These are phyloP conservation scores for Spraguea lophii DNA, from an alignment of 371 early-diverging fungal genomes.

Conservation along the genomic window DNA sequence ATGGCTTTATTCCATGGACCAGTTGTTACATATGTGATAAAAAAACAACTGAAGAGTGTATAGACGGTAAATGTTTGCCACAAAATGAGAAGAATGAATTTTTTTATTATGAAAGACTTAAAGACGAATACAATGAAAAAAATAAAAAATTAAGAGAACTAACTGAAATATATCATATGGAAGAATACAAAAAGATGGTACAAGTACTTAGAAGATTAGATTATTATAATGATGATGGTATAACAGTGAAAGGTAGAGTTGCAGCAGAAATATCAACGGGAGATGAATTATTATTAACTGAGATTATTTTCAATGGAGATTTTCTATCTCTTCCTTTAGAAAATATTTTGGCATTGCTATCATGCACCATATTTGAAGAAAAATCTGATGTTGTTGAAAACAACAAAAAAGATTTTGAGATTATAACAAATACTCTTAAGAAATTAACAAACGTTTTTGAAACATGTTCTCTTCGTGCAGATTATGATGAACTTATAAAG, in stretches of 20 bases:
- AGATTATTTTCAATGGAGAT: slow-evolving; percentile 89
- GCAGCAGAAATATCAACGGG: slow-evolving; percentile 94
- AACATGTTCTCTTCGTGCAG: slow-evolving; percentile 59
- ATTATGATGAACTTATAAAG: slow-evolving; percentile 50
- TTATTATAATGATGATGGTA: slow-evolving; percentile 33
- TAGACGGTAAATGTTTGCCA: not conserved
- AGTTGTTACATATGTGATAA: not conserved
- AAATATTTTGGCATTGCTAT: slow-evolving; percentile 67
- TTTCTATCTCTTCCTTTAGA: slow-evolving; percentile 73
- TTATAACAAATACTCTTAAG: slow-evolving; percentile 64
- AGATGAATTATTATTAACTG: slow-evolving; percentile 84
- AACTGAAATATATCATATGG: slow-evolving; percentile 41
- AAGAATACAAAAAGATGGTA: slow-evolving; percentile 45
- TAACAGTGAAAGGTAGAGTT: slow-evolving; percentile 79
- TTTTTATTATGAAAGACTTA: not conserved
- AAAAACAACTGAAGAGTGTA: not conserved
- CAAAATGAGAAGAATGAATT: not conserved
- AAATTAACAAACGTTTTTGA: slow-evolving; percentile 62
- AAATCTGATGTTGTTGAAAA: slow-evolving; percentile 55
- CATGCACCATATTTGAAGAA: slow-evolving; percentile 79
- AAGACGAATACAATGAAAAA: not conserved
- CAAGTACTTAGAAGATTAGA: slow-evolving; percentile 40
- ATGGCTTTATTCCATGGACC: not conserved
- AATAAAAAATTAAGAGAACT: not conserved
- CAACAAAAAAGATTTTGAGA: slow-evolving; percentile 54